Evolutionary conservation across 2,329 filamentous ascomycete species (phyloP), one percentile per base, ranked within the genome.

Genomic region (Fusarium solani-melongenae): DNA sequence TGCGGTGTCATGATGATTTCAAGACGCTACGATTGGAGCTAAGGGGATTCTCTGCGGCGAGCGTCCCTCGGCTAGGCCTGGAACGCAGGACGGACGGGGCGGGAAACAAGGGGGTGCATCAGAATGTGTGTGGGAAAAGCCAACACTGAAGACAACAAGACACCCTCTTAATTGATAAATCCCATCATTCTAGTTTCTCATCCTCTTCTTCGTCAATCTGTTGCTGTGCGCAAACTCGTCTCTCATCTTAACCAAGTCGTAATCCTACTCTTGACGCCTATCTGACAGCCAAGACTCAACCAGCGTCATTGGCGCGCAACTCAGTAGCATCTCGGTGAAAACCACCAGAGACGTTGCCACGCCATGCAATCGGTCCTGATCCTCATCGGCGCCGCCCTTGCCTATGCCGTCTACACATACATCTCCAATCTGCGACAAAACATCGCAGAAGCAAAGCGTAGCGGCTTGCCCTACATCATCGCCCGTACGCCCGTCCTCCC

Each of bases 391-490:
- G 80, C 79, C 6, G 76, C 78, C n/a, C 44, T 83, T 44, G 79
- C 73, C 27, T 86, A 84, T 62, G 73, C 68, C 39, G 58, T 81
- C 22, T 83, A 81, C 71, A 73, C 71, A 7, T 75, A 76, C 33
- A 46, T 82, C 36, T 75, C 78, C 2, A 81, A 82, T n/a, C 74
- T 89, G 55, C 78, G 75, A 44, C 78, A 74, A 60, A 88, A 89
- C 69, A 85, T 90, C 59, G 82, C 80, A 11, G 83, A 83, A 34
- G 89, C 88, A 4, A 88, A 86, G 80, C 82, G 81, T 64, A 85
- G 84, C 17, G 87, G 88, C 7, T 75, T 91, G 62, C 85, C 85
- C 8, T 91, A 90, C 74, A 79, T 88, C 29, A 74, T 91, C 51
- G 78, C 85, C 29, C 88, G 89, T 91, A 81, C 75, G 88, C 22